Base-by-base conservation (phyloP, 306 rosid species). In the Inga laurina region DNA sequence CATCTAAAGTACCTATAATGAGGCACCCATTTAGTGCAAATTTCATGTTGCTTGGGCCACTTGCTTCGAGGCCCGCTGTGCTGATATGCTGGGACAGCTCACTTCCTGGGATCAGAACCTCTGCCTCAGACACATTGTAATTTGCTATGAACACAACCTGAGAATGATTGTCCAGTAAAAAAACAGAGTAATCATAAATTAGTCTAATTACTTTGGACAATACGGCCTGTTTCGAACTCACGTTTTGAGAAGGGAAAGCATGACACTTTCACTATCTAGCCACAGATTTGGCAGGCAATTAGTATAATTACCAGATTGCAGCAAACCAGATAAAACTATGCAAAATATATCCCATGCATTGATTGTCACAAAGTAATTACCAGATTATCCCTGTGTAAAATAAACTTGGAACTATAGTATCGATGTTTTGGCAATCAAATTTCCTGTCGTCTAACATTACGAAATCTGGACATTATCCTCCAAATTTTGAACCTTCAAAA, bases 11-110 rank as follows among this genome's bases (percentile, higher is more conserved):
- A 74, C 98, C 98, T 19, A 95, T 93, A 43, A 95, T 95, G 84
- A 95, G 98, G 86, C 98, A 95, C 37, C 97, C 98, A 67, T 95
- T 95, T 82, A 95, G 90, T 39, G 98, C 90, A 84, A 95, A 95
- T 83, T 95, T 95, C 98, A 95, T 95, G 91, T 95, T 95, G 92
- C 98, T 95, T 56, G 98, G 93, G 79, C 98, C 98, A 83, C 98
- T 95, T 82, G 98, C 98, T 89, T 95, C 98, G 98, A 93, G 93
- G 81, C 98, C 98, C 62, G 98, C 98, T 37, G 98, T 95, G 88
- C 98, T 95, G 72, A 95, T 95, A 77, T 95, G 98, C 85, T 95
- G 98, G 21, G 97, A 95, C 44, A 95, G 89, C 92, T 95, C 97
- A 78, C 98, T 93, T 71, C 98, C 98, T 22, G 98, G 98, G 82